Conservation (phyloP, 768 basidiomycete genomes). For the Cantharellus anzutake region DNA sequence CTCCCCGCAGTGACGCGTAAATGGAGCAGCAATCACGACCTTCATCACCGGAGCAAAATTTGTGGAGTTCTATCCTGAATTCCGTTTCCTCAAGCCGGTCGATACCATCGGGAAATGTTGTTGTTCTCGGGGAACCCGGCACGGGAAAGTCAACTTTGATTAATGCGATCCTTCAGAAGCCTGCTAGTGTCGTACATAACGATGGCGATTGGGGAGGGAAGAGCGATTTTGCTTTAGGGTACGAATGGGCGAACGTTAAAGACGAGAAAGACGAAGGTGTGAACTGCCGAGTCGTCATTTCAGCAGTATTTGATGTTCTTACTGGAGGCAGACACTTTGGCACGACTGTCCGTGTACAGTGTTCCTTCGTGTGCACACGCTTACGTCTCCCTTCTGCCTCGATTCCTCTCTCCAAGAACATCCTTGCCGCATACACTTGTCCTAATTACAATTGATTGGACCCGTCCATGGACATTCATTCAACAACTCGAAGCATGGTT, state of each 20-base stretch:
- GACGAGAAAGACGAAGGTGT: slow-evolving; percentile 90
- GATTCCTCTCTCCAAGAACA: slow-evolving; percentile 55
- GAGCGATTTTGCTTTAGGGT: slow-evolving; percentile 72
- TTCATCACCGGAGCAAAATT: slow-evolving; percentile 28
- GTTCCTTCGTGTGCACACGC: slow-evolving; percentile 62
- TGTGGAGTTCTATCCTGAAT: slow-evolving; percentile 89
- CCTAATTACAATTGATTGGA: slow-evolving; percentile 87
- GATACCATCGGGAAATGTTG: slow-evolving; percentile 70
- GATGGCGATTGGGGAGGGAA: slow-evolving; percentile 11
- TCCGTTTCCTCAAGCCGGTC: slow-evolving; percentile 65
- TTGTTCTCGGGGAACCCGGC: slow-evolving; percentile 63
- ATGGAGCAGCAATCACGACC: slow-evolving; percentile 1
- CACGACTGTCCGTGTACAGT: slow-evolving; percentile 79
- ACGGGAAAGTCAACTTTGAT: slow-evolving; percentile 64
- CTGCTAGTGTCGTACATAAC: slow-evolving; percentile 9
- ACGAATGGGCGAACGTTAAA: slow-evolving; percentile 76
- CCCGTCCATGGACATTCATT: slow-evolving; percentile 79
- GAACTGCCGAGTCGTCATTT: slow-evolving; percentile 11
- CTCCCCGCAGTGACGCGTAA: too few relatives aligned
- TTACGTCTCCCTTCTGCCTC: slow-evolving; percentile 52
- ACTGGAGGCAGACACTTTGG: slow-evolving; percentile 48
- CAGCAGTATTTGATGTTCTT: neutral
- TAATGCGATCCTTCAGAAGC: slow-evolving; percentile 52
- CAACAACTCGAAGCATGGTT: slow-evolving; percentile 75
- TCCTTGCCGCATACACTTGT: slow-evolving; percentile 54